Evolutionary conservation across 2,329 filamentous ascomycete genomes (phyloP).

Genomic region (Myriangium duriaei): DNA sequence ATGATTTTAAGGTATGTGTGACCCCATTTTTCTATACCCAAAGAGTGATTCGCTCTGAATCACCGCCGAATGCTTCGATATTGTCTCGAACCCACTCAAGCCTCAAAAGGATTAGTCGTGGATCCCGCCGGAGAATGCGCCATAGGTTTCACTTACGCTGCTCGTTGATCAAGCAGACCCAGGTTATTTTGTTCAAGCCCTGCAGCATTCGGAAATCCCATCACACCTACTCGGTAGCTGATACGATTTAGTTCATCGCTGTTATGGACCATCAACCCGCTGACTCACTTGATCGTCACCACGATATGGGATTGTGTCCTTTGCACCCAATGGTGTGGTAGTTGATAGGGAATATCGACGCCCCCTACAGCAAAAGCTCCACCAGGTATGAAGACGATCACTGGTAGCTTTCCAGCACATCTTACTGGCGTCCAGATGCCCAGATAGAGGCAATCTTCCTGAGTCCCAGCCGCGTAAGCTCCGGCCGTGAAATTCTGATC

Average conservation of each 20-base stretch:
- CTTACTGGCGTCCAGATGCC: conserved; percentile 33
- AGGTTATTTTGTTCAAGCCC: conserved; percentile 30
- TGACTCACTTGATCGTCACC: conserved; percentile 22
- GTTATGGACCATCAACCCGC: background rate
- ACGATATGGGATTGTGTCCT: conserved; percentile 19
- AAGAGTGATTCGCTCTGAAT: conserved; percentile 19
- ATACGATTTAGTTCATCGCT: background rate
- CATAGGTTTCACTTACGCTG: conserved; percentile 17
- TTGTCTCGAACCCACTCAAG: conserved; percentile 42
- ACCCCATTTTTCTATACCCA: conserved; percentile 10
- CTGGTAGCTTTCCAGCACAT: conserved; percentile 23
- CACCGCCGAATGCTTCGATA: conserved; percentile 33
- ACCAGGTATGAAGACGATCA: conserved; percentile 37
- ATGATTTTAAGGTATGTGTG: background rate
- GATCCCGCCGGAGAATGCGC: too few species aligned
- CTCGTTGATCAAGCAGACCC: conserved; percentile 42
- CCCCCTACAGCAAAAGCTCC: conserved; percentile 35
- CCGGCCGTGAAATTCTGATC: conserved; percentile 15
- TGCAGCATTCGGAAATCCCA: conserved; percentile 29
- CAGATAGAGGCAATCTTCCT: conserved; percentile 36
- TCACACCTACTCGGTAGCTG: conserved; percentile 26
- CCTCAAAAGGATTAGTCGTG: too few species aligned
- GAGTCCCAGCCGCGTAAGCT: background rate
- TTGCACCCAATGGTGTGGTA: conserved; percentile 32
- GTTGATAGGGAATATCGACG: conserved; percentile 33